phyloP scores from a whole-genome alignment of 257 asterid genomes.

The Henckelia pumila region DNA sequence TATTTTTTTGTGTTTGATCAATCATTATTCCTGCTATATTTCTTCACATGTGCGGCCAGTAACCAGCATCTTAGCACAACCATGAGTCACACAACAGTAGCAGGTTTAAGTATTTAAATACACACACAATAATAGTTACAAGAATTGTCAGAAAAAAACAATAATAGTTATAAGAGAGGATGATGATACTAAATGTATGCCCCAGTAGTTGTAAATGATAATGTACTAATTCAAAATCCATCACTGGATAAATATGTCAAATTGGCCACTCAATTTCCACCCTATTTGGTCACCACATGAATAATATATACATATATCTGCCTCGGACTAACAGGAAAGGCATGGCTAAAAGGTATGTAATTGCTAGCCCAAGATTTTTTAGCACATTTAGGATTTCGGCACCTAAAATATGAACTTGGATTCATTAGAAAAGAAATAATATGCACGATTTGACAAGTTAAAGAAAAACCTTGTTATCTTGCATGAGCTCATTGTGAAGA shows the following conservation, averaged over 20 bases:
- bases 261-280: neutral
- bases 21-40: too few species aligned
- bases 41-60: too few species aligned
- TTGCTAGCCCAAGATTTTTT: neutral
- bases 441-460: slow-evolving; percentile 1
- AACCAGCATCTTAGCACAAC: too few species aligned
- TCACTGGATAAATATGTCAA: neutral
- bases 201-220: neutral
- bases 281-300: neutral
- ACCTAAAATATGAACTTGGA: neutral
- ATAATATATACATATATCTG: neutral
- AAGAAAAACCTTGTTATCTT: slow-evolving; percentile 85
- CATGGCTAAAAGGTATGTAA: neutral
- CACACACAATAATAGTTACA: too few species aligned
- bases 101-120: neutral
- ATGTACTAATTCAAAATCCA: slow-evolving; percentile 14
- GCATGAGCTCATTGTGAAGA: slow-evolving; percentile 98
- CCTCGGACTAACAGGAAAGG: neutral
- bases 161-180: neutral
- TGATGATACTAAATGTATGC: neutral
- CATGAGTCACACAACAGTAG: neutral
- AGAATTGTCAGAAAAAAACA: too few species aligned
- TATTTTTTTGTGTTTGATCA: too few species aligned
- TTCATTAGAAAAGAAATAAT: neutral
- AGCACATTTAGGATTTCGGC: neutral